Base-by-base conservation (phyloP, 2,329 filamentous ascomycete genomes). In the Emergomyces pasteurianus region DNA sequence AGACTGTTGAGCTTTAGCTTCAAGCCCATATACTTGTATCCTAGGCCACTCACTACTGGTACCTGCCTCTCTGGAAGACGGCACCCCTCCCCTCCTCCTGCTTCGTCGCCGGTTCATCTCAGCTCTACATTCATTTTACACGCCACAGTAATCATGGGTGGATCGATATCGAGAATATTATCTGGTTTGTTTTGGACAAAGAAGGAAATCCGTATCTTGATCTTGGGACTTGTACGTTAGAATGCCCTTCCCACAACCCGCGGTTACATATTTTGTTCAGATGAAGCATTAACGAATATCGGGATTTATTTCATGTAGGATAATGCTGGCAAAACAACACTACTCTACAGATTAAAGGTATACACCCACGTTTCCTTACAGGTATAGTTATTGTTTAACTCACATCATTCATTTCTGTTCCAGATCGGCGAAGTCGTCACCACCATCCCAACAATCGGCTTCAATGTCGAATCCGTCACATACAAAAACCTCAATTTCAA, bases 401-500 rank as follows among this genome's bases (percentile, higher is more conserved):
- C 26, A n/a, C 40, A 26, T 50, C 9, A 5, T 52, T 40, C 23
- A 34, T 56, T 10, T 50, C 36, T 16, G 28, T n/a, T 62, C 63
- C 73, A 96, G 90, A 95, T 99, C 72, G 94, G 94, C 73, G 94
- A 99, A 75, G 94, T 99, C 52, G 94, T 99, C 67, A 97, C 94
- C 64, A 99, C 94, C 70, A 97, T 97, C 81, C 94, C 94, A 23
- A 99, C 94, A 60, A 97, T 99, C 75, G 94, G 94, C 63, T 99
- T 99, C 82, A 99, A 99, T 75, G 94, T 99, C 69, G 94, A 99
- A 78, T 96, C 91, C 26, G 94, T 99, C 65, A 94, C 91, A 69
- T 99, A 99, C 81, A 92, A 92, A 76, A 97, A 96, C 74, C 83
- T 99, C 64, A 96, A 96, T 76, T 95, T 99, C 75, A 97, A 97